Evolutionary conservation across 2,329 filamentous ascomycete species (phyloP).

Genomic region (Fusarium falciforme): DNA sequence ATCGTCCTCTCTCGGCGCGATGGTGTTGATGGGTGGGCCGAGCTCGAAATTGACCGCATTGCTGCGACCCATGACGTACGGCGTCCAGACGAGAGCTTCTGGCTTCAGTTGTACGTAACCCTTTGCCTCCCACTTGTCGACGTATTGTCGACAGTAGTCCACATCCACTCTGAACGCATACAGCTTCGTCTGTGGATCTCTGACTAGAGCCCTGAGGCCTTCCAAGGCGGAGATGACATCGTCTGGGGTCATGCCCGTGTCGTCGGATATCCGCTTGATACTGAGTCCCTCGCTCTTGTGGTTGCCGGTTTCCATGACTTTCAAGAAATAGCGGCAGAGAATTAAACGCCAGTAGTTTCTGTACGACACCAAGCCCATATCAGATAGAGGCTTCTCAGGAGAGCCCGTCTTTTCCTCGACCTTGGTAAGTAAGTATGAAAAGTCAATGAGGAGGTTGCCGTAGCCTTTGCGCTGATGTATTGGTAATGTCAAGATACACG

Average conservation of each 20-base stretch:
- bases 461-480: slow-evolving; percentile 98
- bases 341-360: slow-evolving; percentile 96
- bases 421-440: slow-evolving; percentile 94
- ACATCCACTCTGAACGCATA: slow-evolving; percentile 92
- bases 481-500: slow-evolving; percentile 93
- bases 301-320: slow-evolving; percentile 50
- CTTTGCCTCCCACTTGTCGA: slow-evolving; percentile 89
- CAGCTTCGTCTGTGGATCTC: slow-evolving; percentile 86
- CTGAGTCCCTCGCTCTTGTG: slow-evolving; percentile 63
- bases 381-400: slow-evolving; percentile 95
- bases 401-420: slow-evolving; percentile 95
- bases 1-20: slow-evolving; percentile 86
- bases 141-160: slow-evolving; percentile 86
- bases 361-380: slow-evolving; percentile 98
- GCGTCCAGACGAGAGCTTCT: slow-evolving; percentile 89
- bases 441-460: slow-evolving; percentile 95
- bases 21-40: slow-evolving; percentile 82
- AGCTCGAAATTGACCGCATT: slow-evolving; percentile 86
- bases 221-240: slow-evolving; percentile 96
- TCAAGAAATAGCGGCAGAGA: slow-evolving; percentile 84
- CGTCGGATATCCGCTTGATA: slow-evolving; percentile 79
- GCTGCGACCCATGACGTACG: slow-evolving; percentile 93
- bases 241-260: slow-evolving; percentile 95
- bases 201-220: slow-evolving; percentile 86
- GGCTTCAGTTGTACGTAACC: slow-evolving; percentile 87